These are phyloP conservation scores for Candida schatavii DNA, from an alignment of 805 yeast genomes.

Conservation along the genomic window DNA sequence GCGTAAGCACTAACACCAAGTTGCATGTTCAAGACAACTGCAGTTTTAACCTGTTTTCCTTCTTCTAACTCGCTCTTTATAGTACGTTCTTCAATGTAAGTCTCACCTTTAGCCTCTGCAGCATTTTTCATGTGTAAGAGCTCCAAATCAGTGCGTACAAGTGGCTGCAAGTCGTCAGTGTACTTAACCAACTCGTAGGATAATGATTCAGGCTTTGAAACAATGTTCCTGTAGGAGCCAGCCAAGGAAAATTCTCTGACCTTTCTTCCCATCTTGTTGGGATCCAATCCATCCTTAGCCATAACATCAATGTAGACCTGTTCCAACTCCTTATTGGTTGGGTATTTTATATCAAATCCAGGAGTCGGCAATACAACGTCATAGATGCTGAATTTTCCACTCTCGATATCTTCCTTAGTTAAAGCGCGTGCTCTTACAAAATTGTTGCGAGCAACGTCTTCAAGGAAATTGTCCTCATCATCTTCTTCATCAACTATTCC, in stretches of 20 bases:
- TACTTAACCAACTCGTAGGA: slow-evolving; percentile 65
- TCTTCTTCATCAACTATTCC: slow-evolving; percentile 18
- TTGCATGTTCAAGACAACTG: slow-evolving; percentile 72
- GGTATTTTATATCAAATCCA: slow-evolving; percentile 89
- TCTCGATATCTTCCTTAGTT: slow-evolving; percentile 66
- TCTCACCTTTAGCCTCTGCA: slow-evolving; percentile 14
- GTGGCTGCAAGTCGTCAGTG: slow-evolving; percentile 59
- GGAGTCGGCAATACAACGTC: slow-evolving; percentile 96
- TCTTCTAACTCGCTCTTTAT: slow-evolving; percentile 25
- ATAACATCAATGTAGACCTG: slow-evolving; percentile 67
- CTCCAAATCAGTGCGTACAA: slow-evolving; percentile 74
- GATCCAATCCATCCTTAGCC: slow-evolving; percentile 81
- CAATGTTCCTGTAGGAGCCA: slow-evolving; percentile 79
- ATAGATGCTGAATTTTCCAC: slow-evolving; percentile 59
- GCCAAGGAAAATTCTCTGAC: slow-evolving; percentile 87
- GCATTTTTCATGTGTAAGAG: slow-evolving; percentile 32
- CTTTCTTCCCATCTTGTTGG: slow-evolving; percentile 77
- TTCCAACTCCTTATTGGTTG: slow-evolving; percentile 58
- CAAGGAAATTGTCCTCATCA: slow-evolving; percentile 55
- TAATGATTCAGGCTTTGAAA: slow-evolving; percentile 63
- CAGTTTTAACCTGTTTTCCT: slow-evolving; percentile 48
- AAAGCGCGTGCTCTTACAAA: slow-evolving; percentile 70
- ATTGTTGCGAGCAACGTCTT: slow-evolving; percentile 60
- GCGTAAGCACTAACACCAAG: slow-evolving; percentile 90
- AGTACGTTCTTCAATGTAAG: slow-evolving; percentile 16